These are phyloP conservation scores for Trametes versicolor DNA, from an alignment of 1,284 basidiomycete genomes.

Conservation along the genomic window DNA sequence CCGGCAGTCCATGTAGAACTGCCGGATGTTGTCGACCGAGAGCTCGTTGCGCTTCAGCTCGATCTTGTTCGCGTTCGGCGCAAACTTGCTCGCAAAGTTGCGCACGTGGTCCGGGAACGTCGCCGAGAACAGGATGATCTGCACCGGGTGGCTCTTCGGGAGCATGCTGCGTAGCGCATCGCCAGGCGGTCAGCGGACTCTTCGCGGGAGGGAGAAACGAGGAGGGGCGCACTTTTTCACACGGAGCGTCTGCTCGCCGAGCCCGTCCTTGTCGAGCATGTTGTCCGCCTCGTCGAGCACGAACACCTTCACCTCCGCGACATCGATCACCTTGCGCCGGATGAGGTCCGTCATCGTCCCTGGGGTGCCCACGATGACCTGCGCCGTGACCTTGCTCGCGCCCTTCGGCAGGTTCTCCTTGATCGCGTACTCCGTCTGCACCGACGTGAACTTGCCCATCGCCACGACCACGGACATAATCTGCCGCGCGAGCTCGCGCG, in stretches of 20 bases:
- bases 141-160: constrained; percentile 66
- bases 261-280: constrained; percentile 95
- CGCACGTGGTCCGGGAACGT: constrained; percentile 97
- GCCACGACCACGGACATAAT: constrained; percentile 95
- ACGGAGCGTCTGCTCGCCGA: constrained; percentile 95
- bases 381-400: constrained; percentile 82
- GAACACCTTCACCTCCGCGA: constrained; percentile 88
- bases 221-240: constrained; percentile 88
- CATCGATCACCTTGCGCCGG: constrained; percentile 78
- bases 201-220: neutral
- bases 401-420: constrained; percentile 81
- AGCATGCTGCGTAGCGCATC: constrained; percentile 60
- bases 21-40: constrained; percentile 93
- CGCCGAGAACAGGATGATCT: constrained; percentile 97
- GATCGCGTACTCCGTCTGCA: constrained; percentile 95
- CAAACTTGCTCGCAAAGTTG: constrained; percentile 90
- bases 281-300: constrained; percentile 99
- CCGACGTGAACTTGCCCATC: constrained; percentile 95
- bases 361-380: constrained; percentile 96
- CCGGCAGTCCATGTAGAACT: constrained; percentile 97
- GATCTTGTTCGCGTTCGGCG: constrained; percentile 96
- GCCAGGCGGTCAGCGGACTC: neutral
- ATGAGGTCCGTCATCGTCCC: constrained; percentile 94
- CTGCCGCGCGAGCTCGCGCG: constrained; percentile 96
- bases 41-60: constrained; percentile 95